A percentile compares a stretch with the other conserved stretches of the same genome.
These are phyloP conservation scores for Corylus heterophylla DNA, from an alignment of 306 rosid species.

Conservation along the genomic window DNA sequence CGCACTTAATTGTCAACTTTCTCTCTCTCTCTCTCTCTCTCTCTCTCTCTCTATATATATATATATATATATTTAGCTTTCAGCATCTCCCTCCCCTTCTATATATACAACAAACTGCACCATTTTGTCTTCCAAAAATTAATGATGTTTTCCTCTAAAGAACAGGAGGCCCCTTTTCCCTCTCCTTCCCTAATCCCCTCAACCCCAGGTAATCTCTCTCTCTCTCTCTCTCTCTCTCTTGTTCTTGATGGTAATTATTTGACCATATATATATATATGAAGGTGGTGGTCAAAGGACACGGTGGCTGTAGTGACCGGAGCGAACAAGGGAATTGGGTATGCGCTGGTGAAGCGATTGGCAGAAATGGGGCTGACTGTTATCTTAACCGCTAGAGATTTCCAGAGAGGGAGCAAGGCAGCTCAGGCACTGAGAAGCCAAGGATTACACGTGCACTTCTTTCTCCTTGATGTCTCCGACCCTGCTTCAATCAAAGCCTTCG, in stretches of 20 bases:
- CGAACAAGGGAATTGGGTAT: constrained; percentile 83
- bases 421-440: constrained; percentile 42
- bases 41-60: too few species aligned
- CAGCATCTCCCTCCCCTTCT: background rate
- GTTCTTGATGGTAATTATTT: background rate
- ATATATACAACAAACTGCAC: background rate
- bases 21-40: too few species aligned
- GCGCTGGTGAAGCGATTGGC: constrained; percentile 71
- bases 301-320: constrained; percentile 84
- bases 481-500: constrained; percentile 53
- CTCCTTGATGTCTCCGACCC: constrained; percentile 74
- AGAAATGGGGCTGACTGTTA: constrained; percentile 59
- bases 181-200: constrained; percentile 20
- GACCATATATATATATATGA: background rate
- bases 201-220: constrained; percentile 23
- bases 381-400: constrained; percentile 66
- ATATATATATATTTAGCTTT: background rate
- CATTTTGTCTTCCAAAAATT: background rate
- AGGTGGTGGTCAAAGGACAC: constrained; percentile 93
- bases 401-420: constrained; percentile 60
- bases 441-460: constrained; percentile 45
- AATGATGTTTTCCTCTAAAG: constrained; percentile 10
- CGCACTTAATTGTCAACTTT: background rate
- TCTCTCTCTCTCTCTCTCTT: constrained; percentile 7
- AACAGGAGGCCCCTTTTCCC: constrained; percentile 22